A percentile compares a stretch with the other conserved stretches of the same genome.
Conservation (phyloP, 164 flowering plant species). For the Aristolochia contorta region DNA sequence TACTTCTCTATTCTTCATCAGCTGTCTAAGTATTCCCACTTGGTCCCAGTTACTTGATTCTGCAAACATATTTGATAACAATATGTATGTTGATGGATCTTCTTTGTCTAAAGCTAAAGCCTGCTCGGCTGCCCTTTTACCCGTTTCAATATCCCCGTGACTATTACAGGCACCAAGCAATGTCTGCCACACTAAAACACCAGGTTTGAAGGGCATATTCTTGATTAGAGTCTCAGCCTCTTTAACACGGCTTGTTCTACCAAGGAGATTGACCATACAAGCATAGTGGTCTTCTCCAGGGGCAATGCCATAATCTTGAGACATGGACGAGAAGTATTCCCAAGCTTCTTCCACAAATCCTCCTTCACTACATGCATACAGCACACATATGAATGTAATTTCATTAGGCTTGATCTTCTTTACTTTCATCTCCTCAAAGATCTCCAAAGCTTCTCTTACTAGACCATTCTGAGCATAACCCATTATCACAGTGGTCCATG, state of each 20-base stretch:
- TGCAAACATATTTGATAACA: slow-evolving; percentile 59
- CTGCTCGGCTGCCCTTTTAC: slow-evolving; percentile 45
- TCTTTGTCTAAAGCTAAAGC: slow-evolving; percentile 36
- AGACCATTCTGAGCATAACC: slow-evolving; percentile 66
- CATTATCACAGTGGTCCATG: slow-evolving; percentile 82
- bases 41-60: slow-evolving; percentile 43
- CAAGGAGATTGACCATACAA: slow-evolving; percentile 70
- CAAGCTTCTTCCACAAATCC: slow-evolving; percentile 47
- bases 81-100: slow-evolving; percentile 56
- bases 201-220: slow-evolving; percentile 49
- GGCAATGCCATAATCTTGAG: slow-evolving; percentile 29
- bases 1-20: slow-evolving; percentile 45
- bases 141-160: slow-evolving; percentile 59
- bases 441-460: slow-evolving; percentile 36
- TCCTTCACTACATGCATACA: slow-evolving; percentile 75
- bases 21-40: slow-evolving; percentile 37
- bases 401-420: slow-evolving; percentile 42
- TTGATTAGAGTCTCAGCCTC: slow-evolving; percentile 58
- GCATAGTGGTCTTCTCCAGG: slow-evolving; percentile 77
- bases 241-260: slow-evolving; percentile 43
- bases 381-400: slow-evolving; percentile 64
- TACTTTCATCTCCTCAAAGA: slow-evolving; percentile 47
- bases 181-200: slow-evolving; percentile 63
- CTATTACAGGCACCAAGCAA: slow-evolving; percentile 53
- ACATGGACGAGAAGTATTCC: slow-evolving; percentile 53